Conservation (phyloP, 257 asterid species). For the Solanum chmielewskii region DNA sequence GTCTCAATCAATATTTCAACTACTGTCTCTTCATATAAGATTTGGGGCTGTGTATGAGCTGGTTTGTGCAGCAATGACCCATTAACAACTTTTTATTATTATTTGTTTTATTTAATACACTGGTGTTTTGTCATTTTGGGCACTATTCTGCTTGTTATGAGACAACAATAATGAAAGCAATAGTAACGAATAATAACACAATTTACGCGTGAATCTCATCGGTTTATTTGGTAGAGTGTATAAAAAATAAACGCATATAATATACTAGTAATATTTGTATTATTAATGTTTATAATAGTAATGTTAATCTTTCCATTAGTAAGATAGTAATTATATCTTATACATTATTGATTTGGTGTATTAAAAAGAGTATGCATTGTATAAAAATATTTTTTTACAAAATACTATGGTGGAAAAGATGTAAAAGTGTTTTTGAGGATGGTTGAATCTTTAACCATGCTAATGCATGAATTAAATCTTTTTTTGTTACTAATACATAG, state of each 20-base stretch:
- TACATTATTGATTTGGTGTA: fast-evolving
- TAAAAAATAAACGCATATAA: no score
- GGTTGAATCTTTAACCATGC: no score
- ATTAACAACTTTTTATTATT: not conserved
- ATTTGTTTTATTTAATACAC: not conserved
- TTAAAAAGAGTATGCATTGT: no score
- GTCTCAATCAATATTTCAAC: not conserved
- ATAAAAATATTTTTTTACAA: no score
- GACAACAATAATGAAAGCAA: not conserved
- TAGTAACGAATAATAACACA: not conserved
- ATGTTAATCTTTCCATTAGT: no score
- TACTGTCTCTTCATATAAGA: not conserved
- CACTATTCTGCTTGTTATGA: not conserved
- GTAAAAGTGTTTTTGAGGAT: no score
- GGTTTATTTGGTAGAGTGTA: fast-evolving
- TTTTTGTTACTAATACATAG: no score
- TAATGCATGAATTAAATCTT: no score
- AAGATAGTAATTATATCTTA: no score
- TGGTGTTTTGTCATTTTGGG: not conserved
- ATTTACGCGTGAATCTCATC: not conserved
- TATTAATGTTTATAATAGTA: no score
- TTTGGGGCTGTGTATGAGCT: not conserved
- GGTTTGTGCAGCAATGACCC: not conserved
- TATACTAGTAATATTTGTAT: no score
- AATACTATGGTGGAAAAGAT: no score